Percentiles rank a stretch among this genome's conserved stretches.
These are phyloP conservation scores for Gremmenia infestans DNA, from an alignment of 2,329 filamentous ascomycete genomes.

Conservation along the genomic window DNA sequence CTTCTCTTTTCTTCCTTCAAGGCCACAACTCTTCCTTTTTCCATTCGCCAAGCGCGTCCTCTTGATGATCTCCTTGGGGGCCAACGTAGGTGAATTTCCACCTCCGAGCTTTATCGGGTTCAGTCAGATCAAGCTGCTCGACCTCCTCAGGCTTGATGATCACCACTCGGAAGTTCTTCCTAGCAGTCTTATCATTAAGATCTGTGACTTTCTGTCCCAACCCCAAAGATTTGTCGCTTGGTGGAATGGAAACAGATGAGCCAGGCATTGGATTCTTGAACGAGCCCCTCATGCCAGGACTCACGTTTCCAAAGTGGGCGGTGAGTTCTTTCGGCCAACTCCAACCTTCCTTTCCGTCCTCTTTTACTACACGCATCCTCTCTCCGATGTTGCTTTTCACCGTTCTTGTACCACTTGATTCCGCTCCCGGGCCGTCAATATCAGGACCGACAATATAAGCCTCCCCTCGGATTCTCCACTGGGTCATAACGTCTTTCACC, in stretches of 20 bases:
- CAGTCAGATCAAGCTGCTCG: constrained; percentile 57
- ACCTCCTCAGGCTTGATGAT: constrained; percentile 73
- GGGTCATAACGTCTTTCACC: constrained; percentile 63
- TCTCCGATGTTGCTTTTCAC: constrained; percentile 55
- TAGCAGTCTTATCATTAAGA: constrained; percentile 57
- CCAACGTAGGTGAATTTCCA: constrained; percentile 53
- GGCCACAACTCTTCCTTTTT: constrained; percentile 33
- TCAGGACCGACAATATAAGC: constrained; percentile 72
- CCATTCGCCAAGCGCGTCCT: constrained; percentile 53
- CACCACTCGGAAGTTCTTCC: constrained; percentile 71
- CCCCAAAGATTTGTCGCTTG: constrained; percentile 37
- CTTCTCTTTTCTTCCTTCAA: constrained; percentile 2
- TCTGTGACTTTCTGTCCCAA: constrained; percentile 58
- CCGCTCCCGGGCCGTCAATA: constrained; percentile 48
- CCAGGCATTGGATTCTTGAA: constrained; percentile 68
- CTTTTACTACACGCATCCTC: constrained; percentile 55
- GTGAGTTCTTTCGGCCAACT: constrained; percentile 76
- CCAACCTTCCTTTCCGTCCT: constrained; percentile 40
- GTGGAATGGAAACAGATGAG: constrained; percentile 48
- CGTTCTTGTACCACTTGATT: constrained; percentile 46
- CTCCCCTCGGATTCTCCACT: constrained; percentile 79
- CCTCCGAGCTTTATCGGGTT: constrained; percentile 51
- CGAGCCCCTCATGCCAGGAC: constrained; percentile 70
- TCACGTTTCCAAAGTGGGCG: constrained; percentile 84
- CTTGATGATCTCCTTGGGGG: constrained; percentile 37